Evolutionary conservation across 140 eudicot genomes (phyloP).

Genomic region (Flaveria floridana): DNA sequence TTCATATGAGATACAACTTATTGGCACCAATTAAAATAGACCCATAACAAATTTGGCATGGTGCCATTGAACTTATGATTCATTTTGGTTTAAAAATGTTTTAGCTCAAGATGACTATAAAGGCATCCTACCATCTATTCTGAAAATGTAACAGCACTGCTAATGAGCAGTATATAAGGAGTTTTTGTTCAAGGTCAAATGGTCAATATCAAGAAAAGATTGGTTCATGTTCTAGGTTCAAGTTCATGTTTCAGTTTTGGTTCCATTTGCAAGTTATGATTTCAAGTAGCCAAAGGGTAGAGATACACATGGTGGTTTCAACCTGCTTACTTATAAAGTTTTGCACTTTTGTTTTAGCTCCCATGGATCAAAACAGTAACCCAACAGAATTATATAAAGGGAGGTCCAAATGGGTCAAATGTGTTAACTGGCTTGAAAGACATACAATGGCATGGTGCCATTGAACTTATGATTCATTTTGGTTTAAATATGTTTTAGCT

Average conservation of each 20-base stretch:
- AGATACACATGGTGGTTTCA: no score
- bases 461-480: background rate
- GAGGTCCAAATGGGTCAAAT: no score
- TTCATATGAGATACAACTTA: background rate
- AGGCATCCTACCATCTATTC: background rate
- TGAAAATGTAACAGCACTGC: background rate
- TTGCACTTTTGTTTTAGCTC: no score
- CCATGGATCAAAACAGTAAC: no score
- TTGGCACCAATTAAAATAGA: background rate
- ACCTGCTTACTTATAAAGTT: no score
- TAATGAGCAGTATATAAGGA: background rate
- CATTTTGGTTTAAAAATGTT: background rate
- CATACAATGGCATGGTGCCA: background rate
- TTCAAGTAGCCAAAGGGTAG: background rate
- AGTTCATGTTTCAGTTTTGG: background rate
- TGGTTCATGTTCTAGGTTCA: background rate
- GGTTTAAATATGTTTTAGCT: slow-evolving; percentile 1
- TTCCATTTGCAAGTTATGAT: background rate
- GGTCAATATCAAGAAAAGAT: background rate
- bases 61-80: background rate
- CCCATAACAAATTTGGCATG: slow-evolving; percentile 6
- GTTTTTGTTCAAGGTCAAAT: background rate
- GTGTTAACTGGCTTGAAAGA: background rate
- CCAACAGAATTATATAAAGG: no score
- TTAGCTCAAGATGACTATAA: background rate